These are phyloP conservation scores for Xylariales sp. DNA, from an alignment of 2,329 filamentous ascomycete genomes.

Conservation along the genomic window DNA sequence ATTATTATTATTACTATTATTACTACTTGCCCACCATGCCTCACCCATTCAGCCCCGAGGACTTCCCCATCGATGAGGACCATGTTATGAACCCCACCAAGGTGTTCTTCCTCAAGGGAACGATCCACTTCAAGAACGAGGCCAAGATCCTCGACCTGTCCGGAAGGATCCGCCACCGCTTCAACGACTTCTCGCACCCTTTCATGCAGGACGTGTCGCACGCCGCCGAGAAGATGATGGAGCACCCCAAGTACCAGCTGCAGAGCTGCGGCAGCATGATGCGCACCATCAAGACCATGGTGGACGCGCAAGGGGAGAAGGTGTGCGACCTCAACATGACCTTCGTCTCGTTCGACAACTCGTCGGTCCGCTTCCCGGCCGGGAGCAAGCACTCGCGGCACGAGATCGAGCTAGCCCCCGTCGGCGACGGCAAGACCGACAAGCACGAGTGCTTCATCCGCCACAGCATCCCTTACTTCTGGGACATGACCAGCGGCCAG, in stretches of 20 bases:
- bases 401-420: constrained; percentile 24
- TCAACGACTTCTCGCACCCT: constrained; percentile 22
- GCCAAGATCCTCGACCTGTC: constrained; percentile 24
- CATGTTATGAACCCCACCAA: constrained; percentile 18
- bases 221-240: constrained; percentile 14
- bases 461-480: constrained; percentile 29
- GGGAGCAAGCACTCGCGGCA: constrained; percentile 23
- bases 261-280: constrained; percentile 28
- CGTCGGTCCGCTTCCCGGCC: constrained; percentile 22
- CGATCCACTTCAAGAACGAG: constrained; percentile 27
- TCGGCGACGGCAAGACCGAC: constrained; percentile 17
- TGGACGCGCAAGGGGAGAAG: constrained; percentile 16
- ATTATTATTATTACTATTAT: too few relatives aligned
- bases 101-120: constrained; percentile 23
- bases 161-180: constrained; percentile 16
- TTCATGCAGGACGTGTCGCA: constrained; percentile 21
- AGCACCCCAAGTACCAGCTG: constrained; percentile 20
- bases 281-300: constrained; percentile 28
- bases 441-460: constrained; percentile 28
- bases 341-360: constrained; percentile 26
- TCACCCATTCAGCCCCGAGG: constrained; percentile 26
- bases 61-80: constrained; percentile 26
- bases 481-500: constrained; percentile 26
- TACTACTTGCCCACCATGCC: constrained; percentile 16
- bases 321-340: constrained; percentile 29